Evolutionary conservation across 441 rosid species (phyloP).

Genomic region (Pelargonium cotyledonis): DNA sequence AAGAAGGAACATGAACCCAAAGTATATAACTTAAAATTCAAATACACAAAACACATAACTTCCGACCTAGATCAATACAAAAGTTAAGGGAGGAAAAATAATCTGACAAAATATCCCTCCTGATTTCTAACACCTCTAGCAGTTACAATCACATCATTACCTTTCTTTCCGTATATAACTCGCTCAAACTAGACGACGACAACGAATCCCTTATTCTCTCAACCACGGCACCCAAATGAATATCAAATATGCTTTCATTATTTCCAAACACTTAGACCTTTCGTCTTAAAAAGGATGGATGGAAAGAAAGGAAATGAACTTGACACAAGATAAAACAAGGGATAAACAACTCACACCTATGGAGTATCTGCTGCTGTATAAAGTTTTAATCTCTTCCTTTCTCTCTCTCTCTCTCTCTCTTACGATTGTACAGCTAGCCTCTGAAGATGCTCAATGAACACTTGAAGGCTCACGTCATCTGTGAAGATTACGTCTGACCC

Average conservation of each 20-base stretch:
- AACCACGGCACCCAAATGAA: slow-evolving; percentile 26
- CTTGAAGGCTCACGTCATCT: slow-evolving; percentile 94
- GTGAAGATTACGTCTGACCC: slow-evolving; percentile 92
- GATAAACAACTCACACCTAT: slow-evolving; percentile 26
- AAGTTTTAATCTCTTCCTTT: slow-evolving; percentile 2
- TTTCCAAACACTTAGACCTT: slow-evolving; percentile 17
- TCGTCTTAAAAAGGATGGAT: slow-evolving; percentile 12
- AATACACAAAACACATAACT: slow-evolving; percentile 18
- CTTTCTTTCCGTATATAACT: slow-evolving; percentile 20
- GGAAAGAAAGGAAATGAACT: slow-evolving; percentile 22
- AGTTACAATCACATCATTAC: slow-evolving; percentile 12
- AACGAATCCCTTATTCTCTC: slow-evolving; percentile 16
- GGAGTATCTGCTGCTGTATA: slow-evolving; percentile 10
- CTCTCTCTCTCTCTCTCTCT: slow-evolving; percentile 14
- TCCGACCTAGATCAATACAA: slow-evolving; percentile 17
- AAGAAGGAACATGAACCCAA: background rate
- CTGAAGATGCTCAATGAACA: slow-evolving; percentile 91
- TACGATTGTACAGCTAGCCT: slow-evolving; percentile 97
- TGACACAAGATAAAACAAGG: slow-evolving; percentile 6
- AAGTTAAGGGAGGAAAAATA: background rate
- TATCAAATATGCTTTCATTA: slow-evolving; percentile 25
- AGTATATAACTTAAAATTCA: slow-evolving; percentile 21
- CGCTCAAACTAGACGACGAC: background rate
- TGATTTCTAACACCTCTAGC: slow-evolving; percentile 13
- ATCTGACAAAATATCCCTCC: slow-evolving; percentile 20